Percentiles rank a stretch among this genome's conserved stretches.
These are phyloP conservation scores for Trypanosoma melophagium DNA, from an alignment of 208 protist species.

Conservation along the genomic window DNA sequence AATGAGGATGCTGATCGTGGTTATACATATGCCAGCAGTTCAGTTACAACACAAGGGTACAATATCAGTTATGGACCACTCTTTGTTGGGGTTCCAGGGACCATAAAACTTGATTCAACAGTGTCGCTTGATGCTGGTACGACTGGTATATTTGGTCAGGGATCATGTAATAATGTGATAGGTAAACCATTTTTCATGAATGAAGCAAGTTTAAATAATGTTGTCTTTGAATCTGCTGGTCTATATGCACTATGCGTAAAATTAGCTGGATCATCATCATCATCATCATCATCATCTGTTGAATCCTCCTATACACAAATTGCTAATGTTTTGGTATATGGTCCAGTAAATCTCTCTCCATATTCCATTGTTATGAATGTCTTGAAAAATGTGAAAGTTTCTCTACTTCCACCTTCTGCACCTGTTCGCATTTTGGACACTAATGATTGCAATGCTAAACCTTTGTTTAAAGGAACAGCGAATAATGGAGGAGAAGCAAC, in stretches of 20 bases:
- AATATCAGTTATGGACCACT: slow-evolving; percentile 46
- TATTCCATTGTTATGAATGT: slow-evolving; percentile 37
- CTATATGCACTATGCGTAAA: slow-evolving; percentile 55
- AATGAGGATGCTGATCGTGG: slow-evolving; percentile 17
- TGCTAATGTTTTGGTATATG: slow-evolving; percentile 47
- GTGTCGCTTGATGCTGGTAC: slow-evolving; percentile 37
- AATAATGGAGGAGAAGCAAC: slow-evolving; percentile 33
- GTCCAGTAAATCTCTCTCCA: slow-evolving; percentile 36
- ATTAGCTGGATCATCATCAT: slow-evolving; percentile 10
- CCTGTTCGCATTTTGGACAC: slow-evolving; percentile 30
- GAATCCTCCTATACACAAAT: slow-evolving; percentile 27
- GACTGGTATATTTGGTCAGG: slow-evolving; percentile 10
- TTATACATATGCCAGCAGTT: slow-evolving; percentile 40
- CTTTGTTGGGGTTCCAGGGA: slow-evolving; percentile 28
- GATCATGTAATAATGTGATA: slow-evolving; percentile 1
- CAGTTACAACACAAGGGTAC: slow-evolving; percentile 39
- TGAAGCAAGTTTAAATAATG: slow-evolving; percentile 19
- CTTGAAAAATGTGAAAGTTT: slow-evolving; percentile 29
- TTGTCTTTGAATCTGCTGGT: slow-evolving; percentile 39
- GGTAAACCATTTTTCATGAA: slow-evolving; percentile 30
- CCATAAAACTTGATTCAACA: slow-evolving; percentile 39
- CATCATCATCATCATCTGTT: slow-evolving; percentile 7
- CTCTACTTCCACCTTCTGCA: slow-evolving; percentile 36
- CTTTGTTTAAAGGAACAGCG: slow-evolving; percentile 34
- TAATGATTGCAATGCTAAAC: slow-evolving; percentile 9